Base-by-base conservation (phyloP, 2,329 filamentous ascomycete species). In the Sporothrix sp. region DNA sequence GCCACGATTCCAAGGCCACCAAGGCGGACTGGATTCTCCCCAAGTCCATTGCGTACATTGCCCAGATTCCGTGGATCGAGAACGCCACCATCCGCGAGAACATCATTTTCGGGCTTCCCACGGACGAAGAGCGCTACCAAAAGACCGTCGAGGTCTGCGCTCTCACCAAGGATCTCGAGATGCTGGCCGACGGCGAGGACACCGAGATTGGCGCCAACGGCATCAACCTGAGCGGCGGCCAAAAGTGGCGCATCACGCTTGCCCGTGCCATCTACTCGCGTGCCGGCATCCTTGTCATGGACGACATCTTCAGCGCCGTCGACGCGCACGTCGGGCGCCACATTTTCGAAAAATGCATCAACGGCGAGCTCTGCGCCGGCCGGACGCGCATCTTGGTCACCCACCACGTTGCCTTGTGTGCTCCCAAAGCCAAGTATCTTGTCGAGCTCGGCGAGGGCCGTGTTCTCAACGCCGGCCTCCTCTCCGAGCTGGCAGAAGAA, bases 141-240 rank as follows among this genome's bases (percentile, higher is more conserved):
- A 78, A 81, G 58, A 86, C 87, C 0, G 65, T 90, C 7, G 73
- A 79, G 32, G 84, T 82, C 2, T 93, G 86, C 54, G 85, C 85
- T 0, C 63, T 94, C 38, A 75, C 75, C 47, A 87, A 87, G 60
- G 88, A 94, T 58, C 68, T 94, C 28, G 76, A 82, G 14, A 87
- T 88, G 70, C 72, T 94, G 14, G 69, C 78, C 0, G 84, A 91
- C 60, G 87, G 87, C 4, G 86, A 93, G 58, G 67, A 78, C 42
- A 94, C 88, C 0, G 85, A 90, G 60, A 86, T 94, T 48, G 87
- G 87, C 10, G 84, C 85, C 3, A 90, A 91, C 55, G 87, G 87
- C 7, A 86, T 93, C 58, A 90, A 91, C 58, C 70, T 94, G 7
- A 88, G 83, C 54, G 87, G 88, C 55, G 88, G 87, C 0, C 87